Percentiles rank a stretch among this genome's conserved stretches.
Conservation (phyloP, 129 eudicot species). For the Artemisia annua region DNA sequence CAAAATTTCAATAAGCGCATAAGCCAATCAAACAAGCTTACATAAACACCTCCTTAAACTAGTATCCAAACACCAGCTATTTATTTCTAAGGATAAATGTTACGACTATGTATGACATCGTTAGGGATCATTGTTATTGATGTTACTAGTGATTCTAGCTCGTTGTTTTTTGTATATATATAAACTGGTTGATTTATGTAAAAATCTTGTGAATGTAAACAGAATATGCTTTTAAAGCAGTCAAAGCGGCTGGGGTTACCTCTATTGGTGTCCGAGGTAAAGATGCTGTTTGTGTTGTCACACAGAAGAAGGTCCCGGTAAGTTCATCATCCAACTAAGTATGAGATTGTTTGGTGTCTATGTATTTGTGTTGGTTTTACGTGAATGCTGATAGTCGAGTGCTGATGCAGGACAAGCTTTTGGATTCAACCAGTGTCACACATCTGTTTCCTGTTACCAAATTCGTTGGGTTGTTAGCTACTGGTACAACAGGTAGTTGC, state of each 20-base stretch:
- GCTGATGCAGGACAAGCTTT: conserved; percentile 73
- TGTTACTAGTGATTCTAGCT: too few species aligned
- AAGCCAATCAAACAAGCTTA: too few species aligned
- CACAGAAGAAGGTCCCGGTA: conserved; percentile 98
- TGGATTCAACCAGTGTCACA: conserved; percentile 95
- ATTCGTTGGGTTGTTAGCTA: conserved; percentile 85
- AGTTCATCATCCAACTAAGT: conserved; percentile 17
- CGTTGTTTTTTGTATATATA: too few species aligned
- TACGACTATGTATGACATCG: too few species aligned
- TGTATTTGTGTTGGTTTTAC: neutral
- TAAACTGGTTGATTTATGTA: neutral
- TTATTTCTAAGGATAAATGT: too few species aligned
- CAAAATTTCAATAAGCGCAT: too few species aligned
- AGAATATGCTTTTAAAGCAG: conserved; percentile 98
- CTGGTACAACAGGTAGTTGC: conserved; percentile 83
- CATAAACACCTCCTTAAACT: too few species aligned
- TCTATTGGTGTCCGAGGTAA: conserved; percentile 94
- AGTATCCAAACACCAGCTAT: too few species aligned
- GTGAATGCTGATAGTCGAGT: neutral
- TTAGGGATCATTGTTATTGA: too few species aligned
- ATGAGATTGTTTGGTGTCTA: neutral
- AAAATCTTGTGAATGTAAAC: conserved; percentile 21
- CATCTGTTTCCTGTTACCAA: conserved; percentile 87
- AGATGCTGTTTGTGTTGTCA: conserved; percentile 91
- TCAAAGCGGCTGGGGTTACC: conserved; percentile 85